Evolutionary conservation across 495 filamentous ascomycete species (phyloP).

Genomic region (Letharia lupina): DNA sequence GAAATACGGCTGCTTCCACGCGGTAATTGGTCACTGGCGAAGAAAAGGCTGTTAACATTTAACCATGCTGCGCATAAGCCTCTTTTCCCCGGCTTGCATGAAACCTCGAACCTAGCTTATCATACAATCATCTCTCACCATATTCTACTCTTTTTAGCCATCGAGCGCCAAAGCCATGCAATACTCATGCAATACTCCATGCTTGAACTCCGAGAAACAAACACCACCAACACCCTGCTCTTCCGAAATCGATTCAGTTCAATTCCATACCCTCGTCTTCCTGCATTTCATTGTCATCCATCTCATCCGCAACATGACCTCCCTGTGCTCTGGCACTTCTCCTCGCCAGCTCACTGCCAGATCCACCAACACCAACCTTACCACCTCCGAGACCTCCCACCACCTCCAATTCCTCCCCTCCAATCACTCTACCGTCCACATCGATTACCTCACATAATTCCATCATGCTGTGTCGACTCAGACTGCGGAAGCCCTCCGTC

Average conservation of each 20-base stretch:
- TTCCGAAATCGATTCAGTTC: conserved; percentile 6
- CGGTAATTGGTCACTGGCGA: neutral
- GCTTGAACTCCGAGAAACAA: neutral
- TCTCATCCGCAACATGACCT: conserved; percentile 17
- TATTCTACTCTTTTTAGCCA: neutral
- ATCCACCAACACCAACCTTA: conserved; percentile 47
- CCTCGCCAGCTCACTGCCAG: conserved; percentile 38
- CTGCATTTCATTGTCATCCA: conserved; percentile 20
- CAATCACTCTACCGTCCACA: conserved; percentile 76
- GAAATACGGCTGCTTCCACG: too few species aligned
- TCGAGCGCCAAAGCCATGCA: conserved; percentile 13
- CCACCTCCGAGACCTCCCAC: conserved; percentile 59
- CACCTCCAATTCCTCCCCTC: conserved; percentile 75
- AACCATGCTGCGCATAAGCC: neutral
- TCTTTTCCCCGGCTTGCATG: neutral
- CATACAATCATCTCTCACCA: neutral
- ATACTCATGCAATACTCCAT: conserved; percentile 9
- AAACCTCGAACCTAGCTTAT: neutral
- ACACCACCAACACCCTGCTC: conserved; percentile 20
- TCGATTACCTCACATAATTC: conserved; percentile 92
- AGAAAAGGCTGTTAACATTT: neutral
- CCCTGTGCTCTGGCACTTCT: conserved; percentile 18
- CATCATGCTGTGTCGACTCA: conserved; percentile 68
- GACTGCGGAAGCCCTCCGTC: conserved; percentile 72
- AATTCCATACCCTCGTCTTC: conserved; percentile 25